Evolutionary conservation across 176 grass and related monocot species (phyloP).

Genomic region (Alloteropsis semialata): DNA sequence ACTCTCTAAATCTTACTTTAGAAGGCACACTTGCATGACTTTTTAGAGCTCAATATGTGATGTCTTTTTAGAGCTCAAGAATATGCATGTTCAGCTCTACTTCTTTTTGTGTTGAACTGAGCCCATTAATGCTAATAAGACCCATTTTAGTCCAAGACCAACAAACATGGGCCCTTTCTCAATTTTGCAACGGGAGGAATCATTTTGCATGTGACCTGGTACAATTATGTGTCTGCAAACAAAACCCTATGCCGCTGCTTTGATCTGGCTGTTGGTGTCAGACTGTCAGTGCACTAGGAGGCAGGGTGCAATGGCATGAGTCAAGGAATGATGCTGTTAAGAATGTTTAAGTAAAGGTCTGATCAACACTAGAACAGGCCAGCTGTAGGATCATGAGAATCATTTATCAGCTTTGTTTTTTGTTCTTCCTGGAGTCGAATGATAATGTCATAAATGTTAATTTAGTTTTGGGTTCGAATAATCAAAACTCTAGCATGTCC

Average conservation of each 20-base stretch:
- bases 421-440: background rate
- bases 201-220: background rate
- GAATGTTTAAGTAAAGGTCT: background rate
- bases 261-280: background rate
- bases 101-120: too few species aligned
- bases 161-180: background rate
- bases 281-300: constrained; percentile 9
- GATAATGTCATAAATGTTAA: background rate
- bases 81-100: too few species aligned
- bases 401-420: background rate
- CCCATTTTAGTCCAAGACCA: background rate
- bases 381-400: background rate
- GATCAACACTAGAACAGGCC: background rate
- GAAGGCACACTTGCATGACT: too few species aligned
- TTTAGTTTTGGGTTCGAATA: background rate
- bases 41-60: too few species aligned
- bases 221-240: background rate
- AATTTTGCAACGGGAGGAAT: background rate
- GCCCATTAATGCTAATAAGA: too few species aligned
- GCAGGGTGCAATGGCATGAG: constrained; percentile 6
- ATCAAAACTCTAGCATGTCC: background rate
- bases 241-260: background rate
- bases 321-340: background rate
- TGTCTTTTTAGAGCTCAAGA: too few species aligned
- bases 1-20: too few species aligned